phyloP scores from a whole-genome alignment of 257 asterid species.

The Lycium ferocissimum region DNA sequence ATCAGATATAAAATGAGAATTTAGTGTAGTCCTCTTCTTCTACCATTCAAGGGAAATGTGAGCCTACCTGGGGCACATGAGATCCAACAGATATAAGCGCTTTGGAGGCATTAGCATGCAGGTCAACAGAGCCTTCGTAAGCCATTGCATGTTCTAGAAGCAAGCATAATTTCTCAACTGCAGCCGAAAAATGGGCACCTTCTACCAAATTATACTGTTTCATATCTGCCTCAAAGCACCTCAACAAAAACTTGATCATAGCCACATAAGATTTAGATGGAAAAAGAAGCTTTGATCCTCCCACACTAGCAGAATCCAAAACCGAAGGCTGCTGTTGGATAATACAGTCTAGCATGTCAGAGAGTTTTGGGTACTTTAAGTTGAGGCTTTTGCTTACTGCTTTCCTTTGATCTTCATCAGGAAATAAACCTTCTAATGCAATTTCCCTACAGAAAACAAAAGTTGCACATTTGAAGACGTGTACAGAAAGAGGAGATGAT shows the following conservation, averaged over 20 bases:
- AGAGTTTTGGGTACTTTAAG: constrained; percentile 73
- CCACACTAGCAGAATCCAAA: constrained; percentile 48
- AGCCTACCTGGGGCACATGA: constrained; percentile 75
- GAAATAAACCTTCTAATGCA: constrained; percentile 94
- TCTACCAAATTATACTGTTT: constrained; percentile 47
- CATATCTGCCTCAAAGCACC: constrained; percentile 87
- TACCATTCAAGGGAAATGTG: constrained; percentile 23
- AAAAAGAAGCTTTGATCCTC: constrained; percentile 66
- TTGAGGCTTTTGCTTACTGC: constrained; percentile 47
- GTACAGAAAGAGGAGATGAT: constrained; percentile 28
- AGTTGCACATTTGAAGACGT: constrained; percentile 29
- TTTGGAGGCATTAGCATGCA: constrained; percentile 91
- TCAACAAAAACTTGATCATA: constrained; percentile 87
- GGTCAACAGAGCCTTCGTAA: constrained; percentile 85
- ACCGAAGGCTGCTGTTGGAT: constrained; percentile 78
- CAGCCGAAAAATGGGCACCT: constrained; percentile 53
- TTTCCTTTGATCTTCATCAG: constrained; percentile 76
- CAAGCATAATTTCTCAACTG: constrained; percentile 69
- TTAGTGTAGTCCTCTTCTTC: not conserved
- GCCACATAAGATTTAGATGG: constrained; percentile 79
- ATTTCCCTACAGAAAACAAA: constrained; percentile 70
- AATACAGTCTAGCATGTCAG: constrained; percentile 79
- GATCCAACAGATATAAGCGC: constrained; percentile 84
- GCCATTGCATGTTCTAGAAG: constrained; percentile 89
- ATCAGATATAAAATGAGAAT: constrained; percentile 28